phyloP scores from a whole-genome alignment of 208 protist species.

The Wallacemonas sp. region DNA sequence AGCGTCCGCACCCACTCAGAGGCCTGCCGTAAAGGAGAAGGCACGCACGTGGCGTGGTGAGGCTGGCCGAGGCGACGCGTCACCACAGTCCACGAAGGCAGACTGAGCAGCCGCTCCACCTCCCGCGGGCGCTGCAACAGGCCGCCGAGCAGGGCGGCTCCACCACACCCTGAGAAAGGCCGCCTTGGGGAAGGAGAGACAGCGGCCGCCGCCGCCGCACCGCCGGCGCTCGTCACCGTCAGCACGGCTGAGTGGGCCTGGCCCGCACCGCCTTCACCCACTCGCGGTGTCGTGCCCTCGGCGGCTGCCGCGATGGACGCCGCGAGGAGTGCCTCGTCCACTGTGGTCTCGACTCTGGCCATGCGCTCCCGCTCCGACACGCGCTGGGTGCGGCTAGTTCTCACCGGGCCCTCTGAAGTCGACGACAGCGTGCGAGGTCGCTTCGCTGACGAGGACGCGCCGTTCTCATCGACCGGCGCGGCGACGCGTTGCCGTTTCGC shows the following conservation, averaged over 20 bases:
- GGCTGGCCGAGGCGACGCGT: neutral
- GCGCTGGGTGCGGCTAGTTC: neutral
- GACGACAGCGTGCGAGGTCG: neutral
- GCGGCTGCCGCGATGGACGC: neutral
- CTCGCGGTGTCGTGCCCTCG: too few relatives aligned
- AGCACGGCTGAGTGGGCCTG: too few relatives aligned
- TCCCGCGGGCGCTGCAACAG: slow-evolving; percentile 20
- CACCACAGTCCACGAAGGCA: slow-evolving; percentile 11
- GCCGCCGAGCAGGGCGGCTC: neutral
- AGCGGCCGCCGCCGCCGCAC: neutral
- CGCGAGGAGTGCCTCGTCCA: neutral
- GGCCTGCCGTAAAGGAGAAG: neutral
- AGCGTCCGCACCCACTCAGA: slow-evolving; percentile 41
- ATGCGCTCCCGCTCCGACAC: neutral
- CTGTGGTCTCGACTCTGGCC: neutral
- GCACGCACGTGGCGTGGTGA: neutral
- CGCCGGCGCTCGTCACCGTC: neutral
- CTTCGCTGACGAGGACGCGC: neutral
- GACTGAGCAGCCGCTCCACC: slow-evolving; percentile 26
- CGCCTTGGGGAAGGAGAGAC: too few relatives aligned
- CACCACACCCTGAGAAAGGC: too few relatives aligned
- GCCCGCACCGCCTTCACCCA: too few relatives aligned
- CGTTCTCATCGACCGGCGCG: too few relatives aligned
- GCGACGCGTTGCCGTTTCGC: too few relatives aligned
- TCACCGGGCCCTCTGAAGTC: neutral